Conservation (phyloP, 805 yeast genomes). For the Schizosaccharomyces lindneri region DNA sequence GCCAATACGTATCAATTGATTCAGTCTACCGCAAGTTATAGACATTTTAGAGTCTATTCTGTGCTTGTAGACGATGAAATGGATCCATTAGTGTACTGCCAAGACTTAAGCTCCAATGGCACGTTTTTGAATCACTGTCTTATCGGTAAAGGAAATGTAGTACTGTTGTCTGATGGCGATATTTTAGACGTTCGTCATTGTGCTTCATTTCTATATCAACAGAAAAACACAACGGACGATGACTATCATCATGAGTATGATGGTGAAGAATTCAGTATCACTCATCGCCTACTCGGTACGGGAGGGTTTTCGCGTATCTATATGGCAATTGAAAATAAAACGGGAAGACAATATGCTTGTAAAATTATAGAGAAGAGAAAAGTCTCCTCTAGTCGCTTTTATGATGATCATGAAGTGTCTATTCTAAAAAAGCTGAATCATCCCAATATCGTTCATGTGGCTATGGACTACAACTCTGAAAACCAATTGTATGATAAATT, state of each 20-base stretch:
- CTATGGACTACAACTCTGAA: slow-evolving; percentile 4
- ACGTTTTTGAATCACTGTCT: slow-evolving; percentile 8
- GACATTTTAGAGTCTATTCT: slow-evolving; percentile 8
- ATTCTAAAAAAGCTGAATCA: slow-evolving; percentile 7
- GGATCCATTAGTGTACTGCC: slow-evolving; percentile 9
- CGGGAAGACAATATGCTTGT: slow-evolving; percentile 8
- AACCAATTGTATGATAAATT: slow-evolving; percentile 4
- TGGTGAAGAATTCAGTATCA: background rate
- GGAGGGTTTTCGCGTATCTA: slow-evolving; percentile 4
- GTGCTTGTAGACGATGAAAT: slow-evolving; percentile 8
- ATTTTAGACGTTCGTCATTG: slow-evolving; percentile 8
- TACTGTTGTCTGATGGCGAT: slow-evolving; percentile 8
- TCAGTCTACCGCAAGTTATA: background rate
- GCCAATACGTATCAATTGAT: background rate
- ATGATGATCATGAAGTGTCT: slow-evolving; percentile 7
- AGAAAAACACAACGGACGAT: slow-evolving; percentile 4
- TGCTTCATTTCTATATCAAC: slow-evolving; percentile 7
- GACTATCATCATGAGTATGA: slow-evolving; percentile 2
- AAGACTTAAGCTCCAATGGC: slow-evolving; percentile 9
- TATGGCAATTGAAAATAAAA: slow-evolving; percentile 4
- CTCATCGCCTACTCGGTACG: background rate
- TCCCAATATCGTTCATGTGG: slow-evolving; percentile 7
- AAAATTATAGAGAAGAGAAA: slow-evolving; percentile 7
- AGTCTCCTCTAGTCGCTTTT: slow-evolving; percentile 3
- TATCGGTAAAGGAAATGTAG: slow-evolving; percentile 6